A percentile compares a stretch with the other conserved stretches of the same genome.
These are phyloP conservation scores for Fusarium sp. DNA, from an alignment of 2,329 filamentous ascomycete genomes.

Conservation along the genomic window DNA sequence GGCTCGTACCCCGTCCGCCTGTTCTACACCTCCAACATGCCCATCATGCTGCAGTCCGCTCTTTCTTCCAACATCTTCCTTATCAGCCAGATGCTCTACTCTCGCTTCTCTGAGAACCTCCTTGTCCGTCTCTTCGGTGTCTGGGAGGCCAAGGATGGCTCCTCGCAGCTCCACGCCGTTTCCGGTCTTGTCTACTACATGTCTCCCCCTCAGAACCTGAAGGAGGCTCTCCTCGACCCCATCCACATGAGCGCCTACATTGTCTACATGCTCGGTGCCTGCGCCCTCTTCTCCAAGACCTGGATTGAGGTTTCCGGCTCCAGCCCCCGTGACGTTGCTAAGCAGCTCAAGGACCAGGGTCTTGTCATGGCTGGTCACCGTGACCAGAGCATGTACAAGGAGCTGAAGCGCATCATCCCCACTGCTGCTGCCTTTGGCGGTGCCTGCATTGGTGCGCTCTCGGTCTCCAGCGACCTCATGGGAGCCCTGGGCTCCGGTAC, in stretches of 20 bases:
- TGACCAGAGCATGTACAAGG: slow-evolving; percentile 99
- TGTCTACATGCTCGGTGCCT: slow-evolving; percentile 96
- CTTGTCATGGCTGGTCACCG: slow-evolving; percentile 99
- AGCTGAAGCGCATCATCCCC: slow-evolving; percentile 98
- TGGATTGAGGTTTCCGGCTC: slow-evolving; percentile 99
- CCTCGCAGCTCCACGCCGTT: slow-evolving; percentile 91
- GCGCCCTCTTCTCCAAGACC: slow-evolving; percentile 99
- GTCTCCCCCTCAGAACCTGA: slow-evolving; percentile 98
- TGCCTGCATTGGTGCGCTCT: slow-evolving; percentile 98
- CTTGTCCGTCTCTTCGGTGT: slow-evolving; percentile 97
- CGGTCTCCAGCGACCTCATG: slow-evolving; percentile 93
- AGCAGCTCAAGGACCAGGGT: slow-evolving; percentile 99
- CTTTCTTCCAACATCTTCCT: slow-evolving; percentile 99
- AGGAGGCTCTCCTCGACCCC: slow-evolving; percentile 94
- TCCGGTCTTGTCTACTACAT: slow-evolving; percentile 99
- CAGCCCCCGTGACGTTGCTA: slow-evolving; percentile 96
- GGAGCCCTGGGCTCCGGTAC: slow-evolving; percentile 96
- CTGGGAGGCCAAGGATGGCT: slow-evolving; percentile 97
- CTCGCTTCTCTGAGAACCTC: slow-evolving; percentile 98
- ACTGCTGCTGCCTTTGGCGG: slow-evolving; percentile 98
- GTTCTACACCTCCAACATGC: slow-evolving; percentile 99
- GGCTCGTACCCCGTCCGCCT: slow-evolving; percentile 98
- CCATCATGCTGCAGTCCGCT: slow-evolving; percentile 99
- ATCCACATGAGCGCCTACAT: slow-evolving; percentile 98
- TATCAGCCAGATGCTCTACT: slow-evolving; percentile 99